A percentile compares a stretch with the other conserved stretches of the same genome.
phyloP scores from a whole-genome alignment of 164 flowering plant genomes.

The Cinnamomum chago region DNA sequence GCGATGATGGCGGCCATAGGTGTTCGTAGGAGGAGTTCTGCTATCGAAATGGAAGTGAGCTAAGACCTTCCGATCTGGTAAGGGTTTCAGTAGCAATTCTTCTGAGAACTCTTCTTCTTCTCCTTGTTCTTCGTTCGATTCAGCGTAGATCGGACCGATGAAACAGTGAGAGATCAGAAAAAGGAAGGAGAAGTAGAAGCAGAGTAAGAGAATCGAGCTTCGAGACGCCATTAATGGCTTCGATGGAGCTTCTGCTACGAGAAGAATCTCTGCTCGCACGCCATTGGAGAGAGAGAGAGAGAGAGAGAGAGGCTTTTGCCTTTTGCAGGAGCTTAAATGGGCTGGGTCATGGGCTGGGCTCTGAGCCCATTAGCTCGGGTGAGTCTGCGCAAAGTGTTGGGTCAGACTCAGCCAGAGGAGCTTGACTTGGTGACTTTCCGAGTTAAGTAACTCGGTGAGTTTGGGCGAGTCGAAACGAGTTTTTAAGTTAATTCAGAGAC shows the following conservation, averaged over 20 bases:
- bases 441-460: too few relatives aligned
- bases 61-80: constrained; percentile 85
- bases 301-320: not conserved
- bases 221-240: constrained; percentile 21
- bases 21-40: constrained; percentile 44
- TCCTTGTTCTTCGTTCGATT: constrained; percentile 9
- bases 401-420: too few relatives aligned
- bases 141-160: constrained; percentile 10
- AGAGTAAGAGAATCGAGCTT: not conserved
- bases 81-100: constrained; percentile 71
- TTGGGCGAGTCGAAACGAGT: too few relatives aligned
- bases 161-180: constrained; percentile 8
- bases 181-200: constrained; percentile 7
- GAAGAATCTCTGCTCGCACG: not conserved
- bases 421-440: too few relatives aligned
- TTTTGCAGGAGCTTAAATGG: too few relatives aligned
- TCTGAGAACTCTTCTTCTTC: constrained; percentile 69
- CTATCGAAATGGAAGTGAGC: constrained; percentile 82
- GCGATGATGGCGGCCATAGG: constrained; percentile 66
- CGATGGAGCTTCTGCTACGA: not conserved
- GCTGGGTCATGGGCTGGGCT: too few relatives aligned
- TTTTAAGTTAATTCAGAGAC: too few relatives aligned
- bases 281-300: constrained; percentile 1
- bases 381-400: too few relatives aligned
- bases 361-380: too few relatives aligned